Evolutionary conservation across 1,139 yeast species (phyloP).

Genomic region (Casaregolazyma suthepensis): DNA sequence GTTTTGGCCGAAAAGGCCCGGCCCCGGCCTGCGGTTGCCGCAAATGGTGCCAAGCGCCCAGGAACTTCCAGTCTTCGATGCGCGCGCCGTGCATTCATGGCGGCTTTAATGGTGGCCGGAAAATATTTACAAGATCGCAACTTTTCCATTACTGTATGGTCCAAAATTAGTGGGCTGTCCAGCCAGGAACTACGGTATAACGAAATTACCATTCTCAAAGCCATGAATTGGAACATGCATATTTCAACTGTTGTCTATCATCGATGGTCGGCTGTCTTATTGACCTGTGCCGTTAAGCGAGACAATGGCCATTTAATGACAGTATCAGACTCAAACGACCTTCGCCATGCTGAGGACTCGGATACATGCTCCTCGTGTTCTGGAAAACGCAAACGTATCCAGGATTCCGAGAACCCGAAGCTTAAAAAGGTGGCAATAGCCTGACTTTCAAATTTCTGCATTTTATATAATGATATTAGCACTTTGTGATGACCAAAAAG

Average conservation of each 20-base stretch:
- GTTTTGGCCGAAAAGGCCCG: slow-evolving; percentile 8
- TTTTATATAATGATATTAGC: not conserved
- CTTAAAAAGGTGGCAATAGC: slow-evolving; percentile 2
- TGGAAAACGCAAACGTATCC: slow-evolving; percentile 2
- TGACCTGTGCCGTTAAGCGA: slow-evolving; percentile 1
- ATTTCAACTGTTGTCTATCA: slow-evolving; percentile 46
- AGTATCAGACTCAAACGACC: not conserved
- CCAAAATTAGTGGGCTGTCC: slow-evolving; percentile 60
- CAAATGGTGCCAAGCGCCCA: slow-evolving; percentile 1
- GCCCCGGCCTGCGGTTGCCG: slow-evolving; percentile 11
- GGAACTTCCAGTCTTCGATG: slow-evolving; percentile 32
- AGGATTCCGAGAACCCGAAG: slow-evolving; percentile 1
- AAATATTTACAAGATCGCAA: slow-evolving; percentile 71
- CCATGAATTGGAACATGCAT: slow-evolving; percentile 52
- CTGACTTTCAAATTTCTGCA: not conserved
- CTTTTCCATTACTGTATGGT: slow-evolving; percentile 68
- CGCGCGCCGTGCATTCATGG: slow-evolving; percentile 61
- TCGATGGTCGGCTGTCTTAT: slow-evolving; percentile 41
- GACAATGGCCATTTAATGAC: not conserved
- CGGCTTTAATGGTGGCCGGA: slow-evolving; percentile 61
- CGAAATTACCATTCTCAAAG: slow-evolving; percentile 50
- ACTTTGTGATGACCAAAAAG: not conserved
- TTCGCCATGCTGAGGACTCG: not conserved
- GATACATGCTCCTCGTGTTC: not conserved
- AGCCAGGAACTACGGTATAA: slow-evolving; percentile 44